Evolutionary conservation across 2,329 filamentous ascomycete species (phyloP).

Genomic region (Cercospora brassicicola): DNA sequence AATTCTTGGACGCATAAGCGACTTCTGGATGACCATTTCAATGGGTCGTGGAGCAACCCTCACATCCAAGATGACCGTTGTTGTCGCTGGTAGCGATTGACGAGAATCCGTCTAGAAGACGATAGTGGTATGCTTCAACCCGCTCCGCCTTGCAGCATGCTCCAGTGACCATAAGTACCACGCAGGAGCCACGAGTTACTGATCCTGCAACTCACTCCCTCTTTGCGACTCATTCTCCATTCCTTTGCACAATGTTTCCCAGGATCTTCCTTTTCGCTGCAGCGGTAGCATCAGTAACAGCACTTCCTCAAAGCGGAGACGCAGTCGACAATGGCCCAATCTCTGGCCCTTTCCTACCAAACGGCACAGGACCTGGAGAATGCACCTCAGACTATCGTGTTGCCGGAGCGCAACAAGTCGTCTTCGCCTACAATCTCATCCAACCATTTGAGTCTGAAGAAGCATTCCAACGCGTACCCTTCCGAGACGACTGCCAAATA

Average conservation of each 20-base stretch:
- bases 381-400: slow-evolving; percentile 8
- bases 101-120: neutral
- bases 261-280: neutral
- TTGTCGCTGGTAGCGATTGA: neutral
- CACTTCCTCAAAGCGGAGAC: slow-evolving; percentile 12
- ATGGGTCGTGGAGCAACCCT: neutral
- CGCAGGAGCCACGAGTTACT: neutral
- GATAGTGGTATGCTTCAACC: neutral
- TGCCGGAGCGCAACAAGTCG: neutral
- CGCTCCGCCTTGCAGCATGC: neutral
- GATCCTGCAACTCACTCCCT: neutral
- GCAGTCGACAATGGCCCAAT: slow-evolving; percentile 18
- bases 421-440: slow-evolving; percentile 16
- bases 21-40: neutral
- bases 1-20: neutral
- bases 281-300: neutral
- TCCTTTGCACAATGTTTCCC: too few relatives aligned
- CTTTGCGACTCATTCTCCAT: too few relatives aligned
- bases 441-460: slow-evolving; percentile 13
- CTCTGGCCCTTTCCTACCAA: slow-evolving; percentile 13
- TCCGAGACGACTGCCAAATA: slow-evolving; percentile 15
- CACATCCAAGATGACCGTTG: neutral
- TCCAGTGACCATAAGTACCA: neutral
- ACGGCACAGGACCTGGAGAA: slow-evolving; percentile 14
- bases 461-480: slow-evolving; percentile 18